phyloP scores from a whole-genome alignment of 176 grass and related monocot genomes.

The Poa pratensis region DNA sequence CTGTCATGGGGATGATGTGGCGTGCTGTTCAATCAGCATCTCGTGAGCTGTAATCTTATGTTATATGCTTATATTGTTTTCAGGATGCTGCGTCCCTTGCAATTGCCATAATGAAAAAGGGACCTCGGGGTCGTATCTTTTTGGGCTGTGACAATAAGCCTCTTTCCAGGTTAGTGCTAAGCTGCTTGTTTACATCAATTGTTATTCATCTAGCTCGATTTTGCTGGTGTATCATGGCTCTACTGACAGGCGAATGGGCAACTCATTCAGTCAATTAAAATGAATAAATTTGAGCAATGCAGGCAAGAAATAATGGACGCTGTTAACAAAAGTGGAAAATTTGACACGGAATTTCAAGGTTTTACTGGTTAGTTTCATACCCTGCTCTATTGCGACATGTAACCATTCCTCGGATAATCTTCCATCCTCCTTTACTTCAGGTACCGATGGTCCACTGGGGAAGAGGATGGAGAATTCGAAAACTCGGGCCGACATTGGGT shows the following conservation, averaged over 20 bases:
- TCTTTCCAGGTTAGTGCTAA: conserved; percentile 57
- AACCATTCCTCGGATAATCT: background rate
- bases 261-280: background rate
- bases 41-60: background rate
- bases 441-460: conserved; percentile 71
- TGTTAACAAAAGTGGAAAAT: conserved; percentile 77
- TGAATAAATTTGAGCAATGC: conserved; percentile 15
- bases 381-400: background rate
- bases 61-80: background rate
- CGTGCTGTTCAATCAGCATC: background rate
- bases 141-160: conserved; percentile 69
- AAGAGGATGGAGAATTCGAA: conserved; percentile 87
- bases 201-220: background rate
- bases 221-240: background rate
- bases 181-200: too few relatives aligned
- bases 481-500: conserved; percentile 75
- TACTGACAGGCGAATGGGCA: background rate
- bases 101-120: conserved; percentile 62
- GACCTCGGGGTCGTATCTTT: conserved; percentile 42
- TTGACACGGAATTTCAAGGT: conserved; percentile 70
- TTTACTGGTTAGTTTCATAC: conserved; percentile 67
- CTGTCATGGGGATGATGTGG: background rate
- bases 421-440: conserved; percentile 30
- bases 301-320: conserved; percentile 95
- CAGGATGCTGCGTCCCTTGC: conserved; percentile 74